These are phyloP conservation scores for Aspergillus ochraceoroseus DNA, from an alignment of 2,329 filamentous ascomycete species.

Conservation along the genomic window DNA sequence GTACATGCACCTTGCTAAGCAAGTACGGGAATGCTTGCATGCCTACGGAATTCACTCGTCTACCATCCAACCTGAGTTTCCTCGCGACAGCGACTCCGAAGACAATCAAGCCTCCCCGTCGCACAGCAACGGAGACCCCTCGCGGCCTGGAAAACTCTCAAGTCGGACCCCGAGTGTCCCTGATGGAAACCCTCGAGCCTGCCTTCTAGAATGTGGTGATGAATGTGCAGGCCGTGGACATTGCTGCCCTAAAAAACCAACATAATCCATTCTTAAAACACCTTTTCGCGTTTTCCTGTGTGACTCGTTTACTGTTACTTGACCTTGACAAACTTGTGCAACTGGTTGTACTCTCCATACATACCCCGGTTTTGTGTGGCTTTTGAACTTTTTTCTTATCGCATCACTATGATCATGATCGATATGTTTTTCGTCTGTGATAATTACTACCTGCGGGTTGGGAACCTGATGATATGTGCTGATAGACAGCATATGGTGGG, in stretches of 20 bases:
- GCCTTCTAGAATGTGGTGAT: slow-evolving; percentile 47
- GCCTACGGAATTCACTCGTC: slow-evolving; percentile 94
- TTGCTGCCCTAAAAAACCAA: slow-evolving; percentile 39
- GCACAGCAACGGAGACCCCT: slow-evolving; percentile 21
- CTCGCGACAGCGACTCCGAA: slow-evolving; percentile 36
- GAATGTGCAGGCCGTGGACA: slow-evolving; percentile 41
- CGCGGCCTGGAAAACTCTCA: slow-evolving; percentile 12
- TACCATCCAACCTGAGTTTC: slow-evolving; percentile 90
- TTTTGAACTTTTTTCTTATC: too few species aligned
- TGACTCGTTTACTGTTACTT: neutral
- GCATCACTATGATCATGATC: too few species aligned
- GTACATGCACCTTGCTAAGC: slow-evolving; percentile 86
- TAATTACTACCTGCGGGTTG: too few species aligned
- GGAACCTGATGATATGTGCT: too few species aligned
- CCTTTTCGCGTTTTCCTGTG: too few species aligned
- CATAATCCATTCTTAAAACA: slow-evolving; percentile 17
- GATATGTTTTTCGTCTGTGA: too few species aligned
- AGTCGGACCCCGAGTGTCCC: slow-evolving; percentile 38
- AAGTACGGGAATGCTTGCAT: slow-evolving; percentile 82
- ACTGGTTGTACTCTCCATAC: too few species aligned
- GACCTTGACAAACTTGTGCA: too few species aligned
- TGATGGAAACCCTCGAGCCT: slow-evolving; percentile 38
- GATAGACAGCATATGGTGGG: too few species aligned
- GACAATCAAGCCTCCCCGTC: slow-evolving; percentile 25
- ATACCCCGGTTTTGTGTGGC: too few species aligned